phyloP scores from a whole-genome alignment of 495 filamentous ascomycete species.

The Trichoderma gamsii region DNA sequence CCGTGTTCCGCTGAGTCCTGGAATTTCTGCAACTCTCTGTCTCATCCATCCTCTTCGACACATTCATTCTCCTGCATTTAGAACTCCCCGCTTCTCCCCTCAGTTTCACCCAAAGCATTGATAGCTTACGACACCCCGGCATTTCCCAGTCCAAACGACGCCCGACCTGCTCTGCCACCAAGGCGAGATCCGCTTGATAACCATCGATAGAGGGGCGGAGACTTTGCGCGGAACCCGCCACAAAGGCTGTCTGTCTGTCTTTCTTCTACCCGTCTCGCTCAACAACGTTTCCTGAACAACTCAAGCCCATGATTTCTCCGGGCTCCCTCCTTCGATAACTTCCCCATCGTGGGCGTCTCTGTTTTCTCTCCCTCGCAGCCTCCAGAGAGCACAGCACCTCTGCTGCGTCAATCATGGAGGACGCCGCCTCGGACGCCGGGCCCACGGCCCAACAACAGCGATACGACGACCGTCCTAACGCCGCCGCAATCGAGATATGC shows the following conservation, averaged over 20 bases:
- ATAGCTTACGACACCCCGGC: background rate
- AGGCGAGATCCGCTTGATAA: background rate
- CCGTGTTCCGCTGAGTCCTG: background rate
- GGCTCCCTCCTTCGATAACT: background rate
- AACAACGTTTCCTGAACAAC: background rate
- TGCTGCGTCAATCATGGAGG: background rate
- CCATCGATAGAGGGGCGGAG: background rate
- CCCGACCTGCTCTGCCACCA: background rate
- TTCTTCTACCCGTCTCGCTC: background rate
- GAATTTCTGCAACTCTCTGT: background rate
- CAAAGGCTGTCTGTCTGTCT: background rate
- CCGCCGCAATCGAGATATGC: slow-evolving; percentile 50
- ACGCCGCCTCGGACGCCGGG: slow-evolving; percentile 4
- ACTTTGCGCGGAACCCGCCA: background rate
- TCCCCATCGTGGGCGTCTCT: background rate
- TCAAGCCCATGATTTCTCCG: background rate
- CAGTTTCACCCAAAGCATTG: background rate
- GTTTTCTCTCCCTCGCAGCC: background rate
- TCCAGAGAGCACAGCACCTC: background rate
- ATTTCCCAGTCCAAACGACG: background rate
- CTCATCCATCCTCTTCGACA: background rate
- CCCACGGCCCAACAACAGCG: slow-evolving; percentile 1
- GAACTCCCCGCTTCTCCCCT: background rate
- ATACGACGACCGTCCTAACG: background rate
- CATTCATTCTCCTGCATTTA: background rate